Evolutionary conservation across 148 eudicot species (phyloP).

Genomic region (Vaccinium vitisidaea): DNA sequence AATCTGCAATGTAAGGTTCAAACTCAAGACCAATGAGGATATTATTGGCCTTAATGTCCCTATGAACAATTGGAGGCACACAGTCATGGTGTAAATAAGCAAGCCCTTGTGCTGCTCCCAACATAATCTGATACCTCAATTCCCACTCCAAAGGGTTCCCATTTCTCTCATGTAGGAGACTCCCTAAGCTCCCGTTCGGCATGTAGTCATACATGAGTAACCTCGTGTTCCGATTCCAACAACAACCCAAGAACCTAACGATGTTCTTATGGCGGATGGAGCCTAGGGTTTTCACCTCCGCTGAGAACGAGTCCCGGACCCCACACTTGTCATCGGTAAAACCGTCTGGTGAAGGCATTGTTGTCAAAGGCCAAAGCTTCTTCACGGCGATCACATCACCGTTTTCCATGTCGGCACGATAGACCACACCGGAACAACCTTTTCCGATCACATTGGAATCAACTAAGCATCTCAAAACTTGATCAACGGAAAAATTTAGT

Average conservation of each 20-base stretch:
- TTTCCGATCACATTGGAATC: conserved; percentile 79
- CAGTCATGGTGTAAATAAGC: conserved; percentile 93
- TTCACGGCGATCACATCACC: conserved; percentile 80
- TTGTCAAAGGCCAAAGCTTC: conserved; percentile 71
- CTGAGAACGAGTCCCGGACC: conserved; percentile 80
- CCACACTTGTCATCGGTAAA: conserved; percentile 38
- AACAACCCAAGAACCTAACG: conserved; percentile 77
- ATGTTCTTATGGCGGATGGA: conserved; percentile 85
- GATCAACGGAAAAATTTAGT: conserved; percentile 68
- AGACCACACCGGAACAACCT: conserved; percentile 87
- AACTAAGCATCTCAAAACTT: conserved; percentile 61
- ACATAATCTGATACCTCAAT: conserved; percentile 61
- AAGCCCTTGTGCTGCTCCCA: conserved; percentile 82
- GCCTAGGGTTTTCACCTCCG: conserved; percentile 84
- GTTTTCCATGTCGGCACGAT: conserved; percentile 66
- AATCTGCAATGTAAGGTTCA: conserved; percentile 92
- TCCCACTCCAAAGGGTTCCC: conserved; percentile 80
- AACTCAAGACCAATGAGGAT: conserved; percentile 84
- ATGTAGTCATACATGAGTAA: conserved; percentile 90
- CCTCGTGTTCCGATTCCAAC: conserved; percentile 72
- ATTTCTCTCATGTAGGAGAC: conserved; percentile 69
- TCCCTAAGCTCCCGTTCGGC: conserved; percentile 94
- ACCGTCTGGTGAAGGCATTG: conserved; percentile 19
- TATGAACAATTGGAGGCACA: conserved; percentile 80
- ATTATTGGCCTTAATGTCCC: conserved; percentile 90